Base-by-base conservation (phyloP, 2,329 filamentous ascomycete species). In the Apiospora sp. region DNA sequence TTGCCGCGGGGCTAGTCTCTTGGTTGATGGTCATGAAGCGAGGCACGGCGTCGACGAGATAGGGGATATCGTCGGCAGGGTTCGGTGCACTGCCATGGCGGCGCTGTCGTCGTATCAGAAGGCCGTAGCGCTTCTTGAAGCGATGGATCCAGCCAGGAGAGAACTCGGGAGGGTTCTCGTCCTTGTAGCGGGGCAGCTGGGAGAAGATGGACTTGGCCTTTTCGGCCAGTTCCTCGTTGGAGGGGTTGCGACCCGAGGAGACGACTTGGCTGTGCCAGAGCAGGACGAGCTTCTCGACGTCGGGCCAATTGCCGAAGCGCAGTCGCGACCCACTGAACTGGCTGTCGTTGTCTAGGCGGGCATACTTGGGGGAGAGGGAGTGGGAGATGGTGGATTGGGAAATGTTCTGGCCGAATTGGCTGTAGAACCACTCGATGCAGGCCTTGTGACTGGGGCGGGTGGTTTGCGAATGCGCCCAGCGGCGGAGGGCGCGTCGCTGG, bases 221-320 rank as follows among this genome's bases (percentile, higher is more conserved):
- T 46, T 91, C 89, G 74, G 88, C 88, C 3, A 91, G 84, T 80
- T 91, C 89, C 76, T 91, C 89, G 79, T 91, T 91, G 61, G 88
- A 90, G 0, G 89, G 89, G 75, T 89, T 87, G 71, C 88, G 87
- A 71, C 89, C 89, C 3, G 84, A 84, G 41, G 83, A 69, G 83
- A 86, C 73, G 83, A 86, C 71, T 84, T 85, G 70, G 82, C 85
- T 71, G 81, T 86, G 76, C 86, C 89, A 74, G 90, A 94, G 76
- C 91, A 97, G 82, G 95, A 97, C 86, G 86, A 94, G 83, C 94
- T 98, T 81, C 95, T 98, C 71, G 71, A 91, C 89, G 75, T 91
- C 89, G 73, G 89, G 89, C 89, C 89, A 91, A 78, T 91, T 91
- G 75, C 89, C 89, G 73, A 90, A 90, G 75, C 89, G 88, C 74